Evolutionary conservation across 768 basidiomycete genomes (phyloP).

Genomic region (Clavulina sp.): DNA sequence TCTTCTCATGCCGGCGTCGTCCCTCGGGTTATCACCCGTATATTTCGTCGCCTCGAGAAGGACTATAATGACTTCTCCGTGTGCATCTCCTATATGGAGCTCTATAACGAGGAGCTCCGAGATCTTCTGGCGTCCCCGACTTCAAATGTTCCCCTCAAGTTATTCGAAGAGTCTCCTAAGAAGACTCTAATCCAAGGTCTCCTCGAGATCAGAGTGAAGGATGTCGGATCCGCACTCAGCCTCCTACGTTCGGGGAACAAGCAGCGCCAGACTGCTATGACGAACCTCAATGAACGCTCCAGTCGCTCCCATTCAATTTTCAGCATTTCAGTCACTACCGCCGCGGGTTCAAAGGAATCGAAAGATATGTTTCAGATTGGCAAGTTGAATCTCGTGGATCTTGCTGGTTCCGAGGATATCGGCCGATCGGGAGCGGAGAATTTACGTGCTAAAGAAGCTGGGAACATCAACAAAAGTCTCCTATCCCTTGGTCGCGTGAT

Average conservation of each 20-base stretch:
- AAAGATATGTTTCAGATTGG: conserved; percentile 87
- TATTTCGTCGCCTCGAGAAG: conserved; percentile 76
- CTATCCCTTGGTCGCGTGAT: conserved; percentile 95
- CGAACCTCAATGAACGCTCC: conserved; percentile 95
- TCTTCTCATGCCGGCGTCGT: conserved; percentile 88
- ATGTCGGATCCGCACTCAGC: conserved; percentile 63
- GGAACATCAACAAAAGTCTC: conserved; percentile 96
- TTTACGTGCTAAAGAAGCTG: conserved; percentile 87
- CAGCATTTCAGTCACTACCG: conserved; percentile 86
- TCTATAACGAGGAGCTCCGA: conserved; percentile 96
- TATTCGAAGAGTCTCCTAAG: conserved; percentile 83
- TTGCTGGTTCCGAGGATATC: conserved; percentile 96
- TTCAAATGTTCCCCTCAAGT: conserved; percentile 63
- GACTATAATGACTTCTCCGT: conserved; percentile 72
- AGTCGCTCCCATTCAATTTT: conserved; percentile 96
- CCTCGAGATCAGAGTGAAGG: conserved; percentile 74
- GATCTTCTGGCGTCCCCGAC: conserved; percentile 78
- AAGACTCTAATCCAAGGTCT: conserved; percentile 86
- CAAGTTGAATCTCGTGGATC: conserved; percentile 90
- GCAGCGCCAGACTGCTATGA: conserved; percentile 82
- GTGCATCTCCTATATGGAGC: conserved; percentile 82
- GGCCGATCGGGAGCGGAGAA: conserved; percentile 91
- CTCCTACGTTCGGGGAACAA: conserved; percentile 80
- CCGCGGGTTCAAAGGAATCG: conserved; percentile 52
- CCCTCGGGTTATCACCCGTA: conserved; percentile 76